Percentiles rank a stretch among this genome's conserved stretches.
These are phyloP conservation scores for Lasiodiplodia citricola DNA, from an alignment of 2,329 filamentous ascomycete genomes.

Conservation along the genomic window DNA sequence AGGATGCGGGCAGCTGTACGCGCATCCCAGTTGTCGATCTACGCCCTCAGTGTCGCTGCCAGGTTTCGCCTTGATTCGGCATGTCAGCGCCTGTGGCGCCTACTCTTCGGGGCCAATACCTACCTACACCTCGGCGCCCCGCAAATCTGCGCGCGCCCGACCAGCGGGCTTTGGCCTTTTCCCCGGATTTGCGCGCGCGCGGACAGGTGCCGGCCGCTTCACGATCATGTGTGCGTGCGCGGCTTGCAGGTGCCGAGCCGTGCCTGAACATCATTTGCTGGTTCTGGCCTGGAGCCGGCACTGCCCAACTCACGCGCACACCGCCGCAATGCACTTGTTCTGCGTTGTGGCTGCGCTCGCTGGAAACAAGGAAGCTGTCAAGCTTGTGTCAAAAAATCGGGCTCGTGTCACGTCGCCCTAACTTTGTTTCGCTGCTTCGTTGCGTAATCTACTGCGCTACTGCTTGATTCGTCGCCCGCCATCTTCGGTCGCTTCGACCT, in stretches of 20 bases:
- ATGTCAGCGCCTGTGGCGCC: not conserved
- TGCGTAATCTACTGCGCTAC: constrained; percentile 4
- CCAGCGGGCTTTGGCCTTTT: constrained; percentile 7
- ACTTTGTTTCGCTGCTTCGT: not conserved
- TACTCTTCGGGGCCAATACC: not conserved
- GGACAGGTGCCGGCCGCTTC: constrained; percentile 21
- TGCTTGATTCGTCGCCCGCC: constrained; percentile 16
- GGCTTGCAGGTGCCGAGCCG: constrained; percentile 21
- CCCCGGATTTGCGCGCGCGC: constrained; percentile 21
- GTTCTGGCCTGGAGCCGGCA: constrained; percentile 6
- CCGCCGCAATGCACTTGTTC: not conserved
- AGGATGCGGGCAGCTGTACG: constrained; percentile 20
- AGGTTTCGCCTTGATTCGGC: constrained; percentile 9
- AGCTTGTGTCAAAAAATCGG: not conserved
- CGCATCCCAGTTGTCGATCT: constrained; percentile 17
- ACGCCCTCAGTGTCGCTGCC: constrained; percentile 7
- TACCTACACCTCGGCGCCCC: not conserved
- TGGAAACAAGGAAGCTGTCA: constrained; percentile 5
- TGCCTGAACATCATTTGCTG: constrained; percentile 27
- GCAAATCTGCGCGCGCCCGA: constrained; percentile 19
- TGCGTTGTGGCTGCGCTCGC: constrained; percentile 4
- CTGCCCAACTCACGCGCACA: not conserved
- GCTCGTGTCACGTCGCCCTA: constrained; percentile 5
- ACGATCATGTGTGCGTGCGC: constrained; percentile 24
- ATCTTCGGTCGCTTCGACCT: constrained; percentile 1